A percentile compares a stretch with the other conserved stretches of the same genome.
These are phyloP conservation scores for Corylus americana DNA, from an alignment of 306 rosid species.

Conservation along the genomic window DNA sequence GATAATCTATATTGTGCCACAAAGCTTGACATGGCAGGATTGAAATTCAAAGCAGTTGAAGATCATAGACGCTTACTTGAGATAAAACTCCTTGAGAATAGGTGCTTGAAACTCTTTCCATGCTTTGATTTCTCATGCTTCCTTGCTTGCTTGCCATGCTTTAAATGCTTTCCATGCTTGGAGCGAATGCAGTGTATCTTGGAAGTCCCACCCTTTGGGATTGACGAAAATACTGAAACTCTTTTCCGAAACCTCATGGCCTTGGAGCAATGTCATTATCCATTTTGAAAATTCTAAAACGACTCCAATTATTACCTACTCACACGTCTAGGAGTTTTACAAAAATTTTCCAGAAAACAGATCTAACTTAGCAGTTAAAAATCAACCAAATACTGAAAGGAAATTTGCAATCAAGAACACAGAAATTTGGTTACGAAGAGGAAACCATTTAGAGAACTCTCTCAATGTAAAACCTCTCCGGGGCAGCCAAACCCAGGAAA, in stretches of 20 bases:
- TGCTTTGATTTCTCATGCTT: background rate
- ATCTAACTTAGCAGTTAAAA: too few relatives aligned
- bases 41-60: background rate
- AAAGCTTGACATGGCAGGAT: constrained; percentile 13
- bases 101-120: background rate
- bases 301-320: too few relatives aligned
- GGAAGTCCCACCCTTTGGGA: background rate
- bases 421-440: too few relatives aligned
- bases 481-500: too few relatives aligned
- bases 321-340: too few relatives aligned
- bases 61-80: background rate
- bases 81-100: background rate
- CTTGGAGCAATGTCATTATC: constrained; percentile 33
- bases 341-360: too few relatives aligned
- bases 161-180: background rate
- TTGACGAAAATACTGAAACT: constrained; percentile 3
- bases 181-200: background rate
- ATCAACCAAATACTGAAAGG: too few relatives aligned
- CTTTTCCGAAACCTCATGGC: constrained; percentile 32
- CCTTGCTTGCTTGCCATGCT: background rate
- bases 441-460: too few relatives aligned
- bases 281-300: too few relatives aligned
- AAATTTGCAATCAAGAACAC: too few relatives aligned
- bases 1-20: background rate
- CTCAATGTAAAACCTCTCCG: too few relatives aligned